Percentiles rank a stretch among this genome's conserved stretches.
These are phyloP conservation scores for Syzygium oleosum DNA, from an alignment of 345 rosid genomes.

Conservation along the genomic window DNA sequence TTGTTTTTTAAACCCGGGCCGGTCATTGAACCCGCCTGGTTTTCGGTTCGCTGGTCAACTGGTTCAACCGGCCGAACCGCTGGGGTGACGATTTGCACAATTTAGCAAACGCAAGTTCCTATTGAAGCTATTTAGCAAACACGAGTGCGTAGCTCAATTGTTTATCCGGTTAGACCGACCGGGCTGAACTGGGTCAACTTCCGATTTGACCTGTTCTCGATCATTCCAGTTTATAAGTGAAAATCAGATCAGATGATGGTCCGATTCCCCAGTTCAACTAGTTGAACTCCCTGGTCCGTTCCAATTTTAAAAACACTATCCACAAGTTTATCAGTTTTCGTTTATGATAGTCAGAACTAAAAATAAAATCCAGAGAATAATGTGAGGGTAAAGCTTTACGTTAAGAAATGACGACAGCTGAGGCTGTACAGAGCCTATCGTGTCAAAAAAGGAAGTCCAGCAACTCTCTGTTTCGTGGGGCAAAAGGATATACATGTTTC, in stretches of 20 bases:
- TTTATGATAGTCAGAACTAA: background rate
- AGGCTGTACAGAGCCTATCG: background rate
- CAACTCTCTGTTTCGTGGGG: background rate
- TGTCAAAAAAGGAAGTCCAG: background rate
- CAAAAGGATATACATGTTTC: background rate
- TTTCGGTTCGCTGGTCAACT: background rate
- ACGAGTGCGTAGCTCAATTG: background rate
- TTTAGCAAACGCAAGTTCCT: too few species aligned
- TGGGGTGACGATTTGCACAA: background rate
- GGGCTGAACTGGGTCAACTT: background rate
- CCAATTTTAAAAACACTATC: background rate
- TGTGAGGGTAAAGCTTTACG: background rate
- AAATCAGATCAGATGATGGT: background rate
- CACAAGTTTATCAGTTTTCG: background rate
- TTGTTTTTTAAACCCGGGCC: background rate
- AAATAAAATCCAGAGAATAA: background rate
- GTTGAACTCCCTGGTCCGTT: background rate
- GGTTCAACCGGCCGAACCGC: background rate
- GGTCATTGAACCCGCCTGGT: background rate
- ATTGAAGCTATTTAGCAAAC: background rate
- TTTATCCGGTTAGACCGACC: background rate
- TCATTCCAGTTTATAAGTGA: background rate
- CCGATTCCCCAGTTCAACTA: background rate
- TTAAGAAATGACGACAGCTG: background rate
- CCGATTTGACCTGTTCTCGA: background rate